Evolutionary conservation across 1,139 yeast species (phyloP), one percentile per base, ranked within the genome.

Genomic region (Pichiaceae sp.): DNA sequence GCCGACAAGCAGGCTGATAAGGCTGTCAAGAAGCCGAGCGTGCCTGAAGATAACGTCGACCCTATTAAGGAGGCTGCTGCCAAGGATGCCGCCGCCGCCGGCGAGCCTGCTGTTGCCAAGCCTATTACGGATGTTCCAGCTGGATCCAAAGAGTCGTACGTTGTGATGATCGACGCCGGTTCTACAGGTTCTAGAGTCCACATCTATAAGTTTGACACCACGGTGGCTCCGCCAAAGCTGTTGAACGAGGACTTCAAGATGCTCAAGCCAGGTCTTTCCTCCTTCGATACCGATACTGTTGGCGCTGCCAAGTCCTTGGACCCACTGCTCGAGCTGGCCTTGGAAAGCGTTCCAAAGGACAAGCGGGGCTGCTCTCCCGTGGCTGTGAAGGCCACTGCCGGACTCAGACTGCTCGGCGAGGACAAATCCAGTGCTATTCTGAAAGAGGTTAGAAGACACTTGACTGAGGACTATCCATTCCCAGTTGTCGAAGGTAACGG

Each of bases 331-430:
- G 68, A 83, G 29, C 52, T 71, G 11, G 98, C 99, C 0, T 57
- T 87, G 48, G 65, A 74, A 18, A 63, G 76, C 12, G 85, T 91
- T 38, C 99, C 99, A 23, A 67, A 70, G 44, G 72, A 70, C 31
- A 66, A 72, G 52, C 89, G 78, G 50, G 60, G 68, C 1, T 87
- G 96, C 63, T 79, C 97, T 2, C 98, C 97, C 2, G 73, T 91
- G 32, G 91, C 96, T 0, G 96, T 91, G 37, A 89, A 89, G 65
- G 99, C 99, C 35, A 91, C 99, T 36, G 99, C 99, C 17, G 99
- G 99, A 21, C 72, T 91, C 53, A 75, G 99, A 62, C 59, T 82
- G 47, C 68, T 91, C 38, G 98, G 98, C 38, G 75, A 74, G 37
- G 80, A 71, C 36, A 82, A 82, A 56, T 70, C 93, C 1, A 59